Evolutionary conservation across 2,329 filamentous ascomycete species (phyloP).

Genomic region (Cladorrhinum sp.): DNA sequence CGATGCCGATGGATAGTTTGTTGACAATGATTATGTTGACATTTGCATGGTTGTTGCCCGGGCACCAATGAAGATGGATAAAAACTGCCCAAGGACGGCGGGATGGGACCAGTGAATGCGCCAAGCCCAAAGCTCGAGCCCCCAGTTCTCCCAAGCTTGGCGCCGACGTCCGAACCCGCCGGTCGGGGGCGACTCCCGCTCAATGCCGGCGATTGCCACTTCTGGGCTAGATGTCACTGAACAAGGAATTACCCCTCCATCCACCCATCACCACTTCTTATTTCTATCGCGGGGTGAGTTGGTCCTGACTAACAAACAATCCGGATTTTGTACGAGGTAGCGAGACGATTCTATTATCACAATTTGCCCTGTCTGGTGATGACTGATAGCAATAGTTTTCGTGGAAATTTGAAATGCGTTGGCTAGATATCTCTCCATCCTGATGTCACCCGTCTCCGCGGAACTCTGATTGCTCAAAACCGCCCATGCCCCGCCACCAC

Average conservation of each 20-base stretch:
- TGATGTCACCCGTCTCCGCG: slow-evolving; percentile 13
- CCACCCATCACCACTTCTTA: neutral
- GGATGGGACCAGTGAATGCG: neutral
- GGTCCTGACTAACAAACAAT: slow-evolving; percentile 14
- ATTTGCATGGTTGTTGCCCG: neutral
- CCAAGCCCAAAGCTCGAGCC: slow-evolving; percentile 15
- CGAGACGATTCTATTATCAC: neutral
- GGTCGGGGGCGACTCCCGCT: slow-evolving; percentile 6
- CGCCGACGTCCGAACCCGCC: slow-evolving; percentile 15
- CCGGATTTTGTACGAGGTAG: neutral
- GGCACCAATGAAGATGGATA: neutral
- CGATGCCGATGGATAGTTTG: neutral
- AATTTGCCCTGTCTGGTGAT: neutral
- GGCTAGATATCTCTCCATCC: neutral
- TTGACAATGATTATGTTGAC: neutral
- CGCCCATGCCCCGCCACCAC: slow-evolving; percentile 17
- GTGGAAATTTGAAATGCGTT: neutral
- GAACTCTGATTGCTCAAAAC: slow-evolving; percentile 1
- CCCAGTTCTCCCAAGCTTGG: neutral
- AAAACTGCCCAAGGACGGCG: neutral
- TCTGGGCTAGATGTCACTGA: neutral
- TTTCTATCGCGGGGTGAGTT: neutral
- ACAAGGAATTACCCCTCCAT: neutral
- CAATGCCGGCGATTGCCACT: slow-evolving; percentile 9
- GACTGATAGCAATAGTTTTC: neutral